Conservation (phyloP, 1,139 yeast species). For the Debaryomyces sp. region DNA sequence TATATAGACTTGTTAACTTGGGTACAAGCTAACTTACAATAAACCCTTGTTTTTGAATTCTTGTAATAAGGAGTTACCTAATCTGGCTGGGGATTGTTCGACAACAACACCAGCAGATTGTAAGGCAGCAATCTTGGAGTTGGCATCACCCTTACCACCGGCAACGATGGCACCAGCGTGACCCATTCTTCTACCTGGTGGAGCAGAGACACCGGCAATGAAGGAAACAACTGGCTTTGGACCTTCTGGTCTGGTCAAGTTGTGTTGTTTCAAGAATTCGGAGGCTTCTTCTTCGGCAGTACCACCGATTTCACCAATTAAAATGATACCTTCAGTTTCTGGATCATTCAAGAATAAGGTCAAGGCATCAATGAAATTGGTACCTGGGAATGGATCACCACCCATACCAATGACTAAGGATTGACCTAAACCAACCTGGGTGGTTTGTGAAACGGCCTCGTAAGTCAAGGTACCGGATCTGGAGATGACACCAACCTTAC, state of each 20-base stretch:
- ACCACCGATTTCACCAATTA: conserved; percentile 99
- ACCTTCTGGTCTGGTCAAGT: conserved; percentile 77
- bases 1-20: conserved; percentile 1
- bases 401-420: conserved; percentile 98
- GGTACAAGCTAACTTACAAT: conserved; percentile 28
- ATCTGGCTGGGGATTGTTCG: conserved; percentile 95
- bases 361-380: conserved; percentile 96
- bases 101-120: conserved; percentile 92
- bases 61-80: conserved; percentile 88
- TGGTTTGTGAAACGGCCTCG: conserved; percentile 99
- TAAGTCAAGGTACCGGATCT: conserved; percentile 98
- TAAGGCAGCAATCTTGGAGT: conserved; percentile 91
- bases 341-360: conserved; percentile 87
- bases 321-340: conserved; percentile 94
- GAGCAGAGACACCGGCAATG: conserved; percentile 99
- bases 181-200: conserved; percentile 99
- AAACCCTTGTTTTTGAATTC: conserved; percentile 72
- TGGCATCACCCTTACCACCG: conserved; percentile 99
- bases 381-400: conserved; percentile 99
- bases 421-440: conserved; percentile 95
- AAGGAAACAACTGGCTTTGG: conserved; percentile 98
- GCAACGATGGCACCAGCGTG: conserved; percentile 99
- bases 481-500: conserved; percentile 93
- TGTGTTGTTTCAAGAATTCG: conserved; percentile 88
- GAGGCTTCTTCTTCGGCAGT: conserved; percentile 99